A percentile compares a stretch with the other conserved stretches of the same genome.
phyloP scores from a whole-genome alignment of 2,329 filamentous ascomycete species.

The Proliferodiscus dingleyae region DNA sequence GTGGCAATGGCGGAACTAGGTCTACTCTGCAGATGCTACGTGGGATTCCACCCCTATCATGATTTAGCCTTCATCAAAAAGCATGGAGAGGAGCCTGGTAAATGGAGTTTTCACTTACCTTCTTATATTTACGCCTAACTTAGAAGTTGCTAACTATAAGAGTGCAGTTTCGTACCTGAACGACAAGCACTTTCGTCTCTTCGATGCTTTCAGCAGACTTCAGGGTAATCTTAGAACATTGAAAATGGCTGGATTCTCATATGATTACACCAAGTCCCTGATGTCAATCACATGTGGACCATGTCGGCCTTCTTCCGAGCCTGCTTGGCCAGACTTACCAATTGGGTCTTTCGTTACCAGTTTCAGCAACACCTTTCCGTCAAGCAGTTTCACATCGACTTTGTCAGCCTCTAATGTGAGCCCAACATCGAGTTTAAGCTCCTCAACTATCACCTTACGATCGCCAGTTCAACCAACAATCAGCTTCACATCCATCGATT shows the following conservation, averaged over 20 bases:
- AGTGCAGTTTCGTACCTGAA: conserved; percentile 3
- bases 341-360: not conserved
- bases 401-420: not conserved
- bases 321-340: conserved; percentile 5
- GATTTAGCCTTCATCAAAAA: not conserved
- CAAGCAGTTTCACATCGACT: not conserved
- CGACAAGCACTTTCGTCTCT: not conserved
- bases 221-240: conserved; percentile 1
- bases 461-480: no score
- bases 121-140: not conserved
- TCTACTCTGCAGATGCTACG: conserved; percentile 18
- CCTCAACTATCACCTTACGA: not conserved
- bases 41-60: conserved; percentile 3
- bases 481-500: not conserved
- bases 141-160: not conserved
- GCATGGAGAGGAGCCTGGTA: conserved; percentile 6
- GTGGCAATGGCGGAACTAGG: conserved; percentile 15
- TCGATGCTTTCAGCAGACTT: conserved; percentile 2
- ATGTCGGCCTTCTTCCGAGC: not conserved
- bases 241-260: conserved; percentile 8
- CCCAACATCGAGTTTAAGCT: not conserved
- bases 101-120: not conserved
- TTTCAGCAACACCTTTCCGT: not conserved
- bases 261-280: not conserved
- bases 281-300: conserved; percentile 3